phyloP scores from a whole-genome alignment of 805 yeast species.

The Kodamaea neixiangensis region DNA sequence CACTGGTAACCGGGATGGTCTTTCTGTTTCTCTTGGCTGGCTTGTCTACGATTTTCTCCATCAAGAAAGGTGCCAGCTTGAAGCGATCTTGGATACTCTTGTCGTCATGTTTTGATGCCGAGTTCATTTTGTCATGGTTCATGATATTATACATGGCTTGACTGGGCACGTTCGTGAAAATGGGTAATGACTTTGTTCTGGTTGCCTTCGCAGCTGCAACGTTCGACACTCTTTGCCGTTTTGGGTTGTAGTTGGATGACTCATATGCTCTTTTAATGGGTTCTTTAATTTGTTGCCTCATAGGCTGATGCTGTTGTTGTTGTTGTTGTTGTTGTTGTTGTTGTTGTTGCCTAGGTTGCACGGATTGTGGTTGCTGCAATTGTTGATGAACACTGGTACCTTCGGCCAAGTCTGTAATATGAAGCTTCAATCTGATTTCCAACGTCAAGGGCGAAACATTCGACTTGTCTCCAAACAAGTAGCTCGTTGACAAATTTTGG shows the following conservation, averaged over 20 bases:
- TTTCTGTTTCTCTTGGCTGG: conserved; percentile 30
- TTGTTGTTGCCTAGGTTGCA: background rate
- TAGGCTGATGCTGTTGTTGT: background rate
- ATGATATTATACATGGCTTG: conserved; percentile 42
- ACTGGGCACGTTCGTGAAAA: conserved; percentile 38
- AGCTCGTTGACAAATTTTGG: conserved; percentile 53
- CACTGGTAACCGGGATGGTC: conserved; percentile 6
- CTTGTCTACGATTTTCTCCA: conserved; percentile 42
- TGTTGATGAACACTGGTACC: conserved; percentile 1
- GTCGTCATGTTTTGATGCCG: conserved; percentile 40
- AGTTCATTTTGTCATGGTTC: conserved; percentile 42
- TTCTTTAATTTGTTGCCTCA: background rate
- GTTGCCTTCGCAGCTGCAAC: conserved; percentile 34
- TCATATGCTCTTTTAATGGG: conserved; percentile 10
- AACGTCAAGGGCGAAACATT: conserved; percentile 48
- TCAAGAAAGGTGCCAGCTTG: conserved; percentile 47
- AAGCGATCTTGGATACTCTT: conserved; percentile 45
- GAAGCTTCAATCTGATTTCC: conserved; percentile 56
- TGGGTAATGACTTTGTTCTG: conserved; percentile 45
- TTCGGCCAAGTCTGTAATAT: conserved; percentile 30
- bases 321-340: conserved; percentile 6
- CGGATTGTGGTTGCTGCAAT: conserved; percentile 2
- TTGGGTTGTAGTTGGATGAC: conserved; percentile 13
- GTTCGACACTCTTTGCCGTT: conserved; percentile 9
- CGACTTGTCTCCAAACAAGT: conserved; percentile 35